Evolutionary conservation across 306 rosid genomes (phyloP).

Genomic region (Cucumis hystrix): DNA sequence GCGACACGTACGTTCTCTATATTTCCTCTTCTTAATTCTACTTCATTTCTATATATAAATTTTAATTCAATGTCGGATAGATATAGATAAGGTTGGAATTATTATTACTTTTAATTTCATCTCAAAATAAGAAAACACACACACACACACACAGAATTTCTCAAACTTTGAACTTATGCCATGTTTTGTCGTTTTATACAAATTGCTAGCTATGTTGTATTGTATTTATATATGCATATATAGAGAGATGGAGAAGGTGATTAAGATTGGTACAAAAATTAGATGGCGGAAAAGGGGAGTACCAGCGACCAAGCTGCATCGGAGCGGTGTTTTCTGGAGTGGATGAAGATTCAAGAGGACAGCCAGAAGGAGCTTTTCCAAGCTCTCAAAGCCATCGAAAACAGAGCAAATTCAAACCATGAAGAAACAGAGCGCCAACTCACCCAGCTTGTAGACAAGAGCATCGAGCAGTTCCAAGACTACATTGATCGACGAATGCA

Average conservation of each 20-base stretch:
- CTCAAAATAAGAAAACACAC: no score
- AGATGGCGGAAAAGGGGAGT: not conserved
- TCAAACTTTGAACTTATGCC: not conserved
- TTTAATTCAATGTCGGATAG: not conserved
- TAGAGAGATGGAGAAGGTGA: not conserved
- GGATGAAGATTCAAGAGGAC: not conserved
- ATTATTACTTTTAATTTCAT: no score
- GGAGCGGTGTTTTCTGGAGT: not conserved
- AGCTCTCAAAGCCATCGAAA: not conserved
- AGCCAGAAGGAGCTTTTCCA: not conserved
- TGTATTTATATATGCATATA: not conserved
- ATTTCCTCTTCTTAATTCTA: not conserved
- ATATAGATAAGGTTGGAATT: not conserved
- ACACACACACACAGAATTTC: not conserved
- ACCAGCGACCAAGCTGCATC: not conserved
- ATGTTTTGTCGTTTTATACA: not conserved
- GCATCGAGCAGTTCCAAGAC: not conserved
- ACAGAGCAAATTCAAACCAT: not conserved
- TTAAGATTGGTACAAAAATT: not conserved
- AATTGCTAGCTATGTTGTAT: no score
- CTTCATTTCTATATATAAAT: not conserved
- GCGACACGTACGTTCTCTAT: no score
- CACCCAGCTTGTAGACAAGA: not conserved
- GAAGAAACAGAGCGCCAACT: not conserved
- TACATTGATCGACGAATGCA: not conserved